These are phyloP conservation scores for Cordyceps farinosa DNA, from an alignment of 2,329 filamentous ascomycete genomes.

Conservation along the genomic window DNA sequence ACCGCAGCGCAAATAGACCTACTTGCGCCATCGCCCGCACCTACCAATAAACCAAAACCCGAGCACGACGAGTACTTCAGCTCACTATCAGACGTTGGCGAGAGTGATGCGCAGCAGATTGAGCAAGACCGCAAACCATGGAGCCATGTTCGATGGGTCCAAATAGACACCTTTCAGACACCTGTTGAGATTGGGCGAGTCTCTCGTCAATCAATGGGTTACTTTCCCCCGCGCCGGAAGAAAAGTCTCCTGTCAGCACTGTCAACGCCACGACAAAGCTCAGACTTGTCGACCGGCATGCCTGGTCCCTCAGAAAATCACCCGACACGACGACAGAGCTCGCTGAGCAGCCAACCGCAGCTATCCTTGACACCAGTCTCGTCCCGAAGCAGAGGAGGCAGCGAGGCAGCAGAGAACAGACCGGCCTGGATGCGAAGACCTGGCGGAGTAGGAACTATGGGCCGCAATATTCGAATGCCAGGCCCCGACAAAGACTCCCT, in stretches of 20 bases:
- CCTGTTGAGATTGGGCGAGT: slow-evolving; percentile 85
- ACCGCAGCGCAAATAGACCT: slow-evolving; percentile 45
- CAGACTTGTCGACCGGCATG: slow-evolving; percentile 52
- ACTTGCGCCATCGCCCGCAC: slow-evolving; percentile 46
- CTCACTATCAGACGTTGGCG: slow-evolving; percentile 29
- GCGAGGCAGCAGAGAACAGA: slow-evolving; percentile 36
- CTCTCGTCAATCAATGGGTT: slow-evolving; percentile 75
- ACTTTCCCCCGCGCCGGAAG: slow-evolving; percentile 86
- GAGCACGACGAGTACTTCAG: slow-evolving; percentile 42
- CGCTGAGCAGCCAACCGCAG: slow-evolving; percentile 36
- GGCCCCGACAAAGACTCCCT: slow-evolving; percentile 82
- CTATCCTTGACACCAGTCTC: slow-evolving; percentile 33
- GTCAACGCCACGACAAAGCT: slow-evolving; percentile 64
- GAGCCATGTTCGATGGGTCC: slow-evolving; percentile 87
- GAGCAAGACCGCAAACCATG: slow-evolving; percentile 63
- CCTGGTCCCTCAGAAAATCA: slow-evolving; percentile 35
- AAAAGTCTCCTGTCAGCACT: slow-evolving; percentile 69
- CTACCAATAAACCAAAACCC: slow-evolving; percentile 28
- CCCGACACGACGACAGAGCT: slow-evolving; percentile 42
- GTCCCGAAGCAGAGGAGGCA: slow-evolving; percentile 36
- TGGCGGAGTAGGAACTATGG: slow-evolving; percentile 83
- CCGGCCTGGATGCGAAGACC: slow-evolving; percentile 72
- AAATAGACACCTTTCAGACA: slow-evolving; percentile 64
- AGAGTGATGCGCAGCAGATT: slow-evolving; percentile 25
- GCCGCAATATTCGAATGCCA: slow-evolving; percentile 64